Evolutionary conservation across 257 asterid genomes (phyloP), one percentile per base, ranked within the genome.

Genomic region (Gentiana straminea): DNA sequence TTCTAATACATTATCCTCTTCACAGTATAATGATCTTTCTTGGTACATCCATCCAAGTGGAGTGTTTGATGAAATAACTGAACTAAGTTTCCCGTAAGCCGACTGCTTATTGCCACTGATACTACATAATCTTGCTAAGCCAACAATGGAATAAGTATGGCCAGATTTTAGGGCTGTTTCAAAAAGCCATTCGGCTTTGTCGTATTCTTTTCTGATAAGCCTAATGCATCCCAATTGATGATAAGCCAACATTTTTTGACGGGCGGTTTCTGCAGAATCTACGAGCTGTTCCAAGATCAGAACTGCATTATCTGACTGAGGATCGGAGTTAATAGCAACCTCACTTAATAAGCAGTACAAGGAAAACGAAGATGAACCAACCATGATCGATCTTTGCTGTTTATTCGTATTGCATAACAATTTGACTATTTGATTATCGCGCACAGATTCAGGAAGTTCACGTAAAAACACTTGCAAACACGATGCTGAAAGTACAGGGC

Each of bases 41-140:
- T 88, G 99, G 68, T 83, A 73, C 99, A 92, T 92, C 99, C 99
- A 92, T 52, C 99, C 99, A 36, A 82, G 95, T 5, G 94, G 75
- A 39, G 76, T 74, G 51, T 46, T 44, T 15, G 94, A 81, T 49
- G 95, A 81, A 64, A 84, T 78, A 60, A 91, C 62, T 6, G 85
- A 77, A 62, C 78, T 77, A 33, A 92, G 77, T 73, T 80, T 88
- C 59, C 84, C 92, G 33, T 69, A 73, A 5, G 82, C 75, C 71
- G 67, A 75, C 37, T 66, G 73, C 45, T 71, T 80, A 60, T 64
- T 64, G 52, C 94, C 91, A 43, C 71, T 77, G 24, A 76, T 70
- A 64, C 70, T 73, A 67, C 82, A 59, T 67, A 92, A 46, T 71
- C 97, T 72, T 44, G 94, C 91, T 72, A 92, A 70, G 33, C 99